These are phyloP conservation scores for Euphorbia pulcherrima DNA, from an alignment of 345 rosid genomes.

Conservation along the genomic window DNA sequence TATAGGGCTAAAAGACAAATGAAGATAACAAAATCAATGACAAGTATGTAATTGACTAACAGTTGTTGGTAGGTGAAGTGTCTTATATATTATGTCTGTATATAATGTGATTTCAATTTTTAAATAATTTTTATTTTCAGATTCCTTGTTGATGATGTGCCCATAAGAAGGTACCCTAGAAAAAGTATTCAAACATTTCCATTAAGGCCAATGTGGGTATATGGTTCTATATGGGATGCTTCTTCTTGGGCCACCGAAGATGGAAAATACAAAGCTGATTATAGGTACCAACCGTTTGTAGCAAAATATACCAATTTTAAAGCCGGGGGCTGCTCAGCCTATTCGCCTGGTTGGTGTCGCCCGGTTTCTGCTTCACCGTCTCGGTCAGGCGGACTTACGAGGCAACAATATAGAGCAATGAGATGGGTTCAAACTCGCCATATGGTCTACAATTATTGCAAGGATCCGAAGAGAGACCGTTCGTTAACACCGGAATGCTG, in stretches of 20 bases:
- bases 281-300: constrained; percentile 78
- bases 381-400: constrained; percentile 63
- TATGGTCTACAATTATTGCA: constrained; percentile 74
- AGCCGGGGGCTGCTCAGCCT: constrained; percentile 76
- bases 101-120: neutral
- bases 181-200: constrained; percentile 78
- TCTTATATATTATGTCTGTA: neutral
- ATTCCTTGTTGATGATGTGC: constrained; percentile 92
- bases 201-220: constrained; percentile 87
- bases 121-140: constrained; percentile 31
- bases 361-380: constrained; percentile 66
- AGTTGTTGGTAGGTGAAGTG: constrained; percentile 5
- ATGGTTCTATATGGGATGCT: constrained; percentile 99
- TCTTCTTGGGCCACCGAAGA: constrained; percentile 97
- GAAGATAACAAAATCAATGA: neutral
- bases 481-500: constrained; percentile 84
- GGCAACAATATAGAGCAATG: constrained; percentile 64
- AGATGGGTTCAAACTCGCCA: constrained; percentile 69
- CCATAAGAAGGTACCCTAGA: constrained; percentile 82
- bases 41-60: neutral
- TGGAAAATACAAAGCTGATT: constrained; percentile 91
- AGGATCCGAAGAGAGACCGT: constrained; percentile 71
- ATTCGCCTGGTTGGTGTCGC: constrained; percentile 51
- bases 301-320: constrained; percentile 69
- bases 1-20: neutral